phyloP scores from a whole-genome alignment of 441 rosid genomes.

The Mallotus repandus region DNA sequence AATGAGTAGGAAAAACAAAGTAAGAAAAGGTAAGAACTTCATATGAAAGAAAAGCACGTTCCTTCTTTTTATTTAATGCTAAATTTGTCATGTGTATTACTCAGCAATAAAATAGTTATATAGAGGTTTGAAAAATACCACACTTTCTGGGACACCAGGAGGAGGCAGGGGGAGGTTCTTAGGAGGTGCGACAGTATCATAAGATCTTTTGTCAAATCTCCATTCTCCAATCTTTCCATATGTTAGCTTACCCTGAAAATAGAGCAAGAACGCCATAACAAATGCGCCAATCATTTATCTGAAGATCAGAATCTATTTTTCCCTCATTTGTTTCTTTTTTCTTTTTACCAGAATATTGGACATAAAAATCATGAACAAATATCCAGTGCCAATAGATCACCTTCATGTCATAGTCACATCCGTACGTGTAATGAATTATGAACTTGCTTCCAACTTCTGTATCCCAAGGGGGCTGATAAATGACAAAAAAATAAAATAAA shows the following conservation, averaged over 20 bases:
- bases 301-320: constrained; percentile 7
- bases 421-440: constrained; percentile 92
- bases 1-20: background rate
- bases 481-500: constrained; percentile 21
- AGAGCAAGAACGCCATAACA: constrained; percentile 3
- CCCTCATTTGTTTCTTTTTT: background rate
- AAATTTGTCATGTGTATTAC: background rate
- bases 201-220: constrained; percentile 97
- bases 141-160: constrained; percentile 84
- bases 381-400: constrained; percentile 35
- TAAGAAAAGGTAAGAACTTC: background rate
- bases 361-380: background rate
- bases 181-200: constrained; percentile 56
- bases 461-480: constrained; percentile 95
- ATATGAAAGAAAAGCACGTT: too few species aligned
- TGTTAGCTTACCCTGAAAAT: constrained; percentile 70
- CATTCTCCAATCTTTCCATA: constrained; percentile 95
- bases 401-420: constrained; percentile 90
- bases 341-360: background rate
- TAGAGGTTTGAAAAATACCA: constrained; percentile 54
- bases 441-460: constrained; percentile 72
- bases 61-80: background rate
- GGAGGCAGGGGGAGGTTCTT: constrained; percentile 93
- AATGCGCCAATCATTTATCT: background rate
- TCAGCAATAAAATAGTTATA: background rate